Base-by-base conservation (phyloP, 1,284 basidiomycete genomes). In the Inonotus obliquus region DNA sequence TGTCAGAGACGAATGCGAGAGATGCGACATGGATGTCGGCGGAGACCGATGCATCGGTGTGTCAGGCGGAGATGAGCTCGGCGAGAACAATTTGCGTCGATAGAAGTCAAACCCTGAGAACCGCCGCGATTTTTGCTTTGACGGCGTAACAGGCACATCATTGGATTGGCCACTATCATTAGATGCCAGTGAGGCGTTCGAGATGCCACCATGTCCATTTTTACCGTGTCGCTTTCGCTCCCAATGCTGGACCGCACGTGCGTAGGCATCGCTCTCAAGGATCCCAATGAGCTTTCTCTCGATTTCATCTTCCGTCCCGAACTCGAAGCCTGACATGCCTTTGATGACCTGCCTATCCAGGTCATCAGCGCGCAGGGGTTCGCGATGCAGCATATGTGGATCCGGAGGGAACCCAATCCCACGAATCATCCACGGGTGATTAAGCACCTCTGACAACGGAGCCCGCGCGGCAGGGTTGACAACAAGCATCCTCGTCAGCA, bases 71-170 rank as follows among this genome's bases (percentile, higher is more conserved):
- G 82, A 87, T n/a, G 86, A 82, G 2, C 77, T 76, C 7, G 85
- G 83, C 0, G 88, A 85, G 74, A 95, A 94, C 48, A 98, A 76
- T 76, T 96, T 98, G 68, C 91, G 86, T 37, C 91, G 83, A 71
- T 98, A 98, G 72, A 96, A 97, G 69, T 97, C 95, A 69, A 99
- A 92, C 2, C 95, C 96, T 25, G 92, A 94, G 73, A 98, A 98
- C 17, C 86, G 75, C 65, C 63, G 64, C 37, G 81, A 73, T 56
- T 71, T 86, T 21, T 80, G 77, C 72, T 85, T 87, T 23, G 80
- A 77, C 11, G 78, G 77, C 0, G 77, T 77, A 27, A 73, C 68
- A 2, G 76, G 70, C 57, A 76, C 73, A 61, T 76, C 73, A 23
- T 73, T 47, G 11, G 63, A 64, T 13, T 58, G 25, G 13, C 44